These are phyloP conservation scores for Zygnema circumcarinatum DNA, from an alignment of 139 green algal genomes.

Conservation along the genomic window DNA sequence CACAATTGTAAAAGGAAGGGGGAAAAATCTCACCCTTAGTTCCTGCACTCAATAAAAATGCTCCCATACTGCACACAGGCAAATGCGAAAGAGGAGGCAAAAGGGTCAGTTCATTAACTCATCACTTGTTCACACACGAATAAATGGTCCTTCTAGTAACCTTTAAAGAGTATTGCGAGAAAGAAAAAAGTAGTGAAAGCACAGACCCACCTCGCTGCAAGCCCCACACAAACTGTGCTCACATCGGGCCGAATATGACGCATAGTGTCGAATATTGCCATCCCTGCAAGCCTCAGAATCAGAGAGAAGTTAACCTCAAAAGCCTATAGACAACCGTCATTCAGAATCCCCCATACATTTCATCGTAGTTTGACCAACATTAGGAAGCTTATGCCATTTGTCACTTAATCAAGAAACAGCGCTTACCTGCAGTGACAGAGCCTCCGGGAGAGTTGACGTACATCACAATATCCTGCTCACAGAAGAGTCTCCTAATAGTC, in stretches of 20 bases:
- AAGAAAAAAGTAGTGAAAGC: too few species aligned
- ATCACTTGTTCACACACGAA: too few species aligned
- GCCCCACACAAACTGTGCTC: conserved; percentile 95
- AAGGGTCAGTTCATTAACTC: too few species aligned
- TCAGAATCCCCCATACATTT: not conserved
- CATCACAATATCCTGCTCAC: conserved; percentile 89
- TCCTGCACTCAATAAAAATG: conserved; percentile 94
- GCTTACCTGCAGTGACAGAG: conserved; percentile 63
- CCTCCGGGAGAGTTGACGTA: conserved; percentile 99
- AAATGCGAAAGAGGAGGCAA: too few species aligned
- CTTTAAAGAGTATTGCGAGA: too few species aligned
- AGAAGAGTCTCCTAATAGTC: not conserved
- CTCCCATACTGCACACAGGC: conserved; percentile 82
- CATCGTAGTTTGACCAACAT: not conserved
- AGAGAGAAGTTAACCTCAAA: not conserved
- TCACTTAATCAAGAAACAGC: not conserved
- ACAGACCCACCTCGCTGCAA: conserved; percentile 90
- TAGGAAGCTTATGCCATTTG: not conserved
- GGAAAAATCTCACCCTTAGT: conserved; percentile 72
- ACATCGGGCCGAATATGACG: conserved; percentile 94
- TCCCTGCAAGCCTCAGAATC: too few species aligned
- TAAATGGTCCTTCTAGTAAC: too few species aligned
- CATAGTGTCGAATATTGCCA: conserved; percentile 99
- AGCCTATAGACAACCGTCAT: not conserved
- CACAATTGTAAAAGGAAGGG: too few species aligned